These are phyloP conservation scores for Omphalea diandra DNA, from an alignment of 441 rosid genomes.

Conservation along the genomic window DNA sequence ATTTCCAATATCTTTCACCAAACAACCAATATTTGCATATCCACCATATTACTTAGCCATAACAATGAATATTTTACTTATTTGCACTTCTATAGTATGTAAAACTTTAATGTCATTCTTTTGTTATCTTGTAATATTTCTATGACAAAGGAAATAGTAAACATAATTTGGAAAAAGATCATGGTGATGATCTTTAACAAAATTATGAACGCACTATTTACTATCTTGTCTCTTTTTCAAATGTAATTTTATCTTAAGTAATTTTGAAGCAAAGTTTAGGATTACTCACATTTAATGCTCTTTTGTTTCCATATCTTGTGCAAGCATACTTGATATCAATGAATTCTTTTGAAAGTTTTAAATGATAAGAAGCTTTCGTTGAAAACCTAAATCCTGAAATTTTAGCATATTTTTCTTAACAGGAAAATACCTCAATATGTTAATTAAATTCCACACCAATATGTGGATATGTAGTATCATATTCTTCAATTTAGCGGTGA, in stretches of 20 bases:
- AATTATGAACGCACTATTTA: neutral
- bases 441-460: too few species aligned
- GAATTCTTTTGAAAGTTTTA: neutral
- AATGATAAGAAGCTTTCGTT: neutral
- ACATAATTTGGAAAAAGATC: neutral
- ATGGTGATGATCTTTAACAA: neutral
- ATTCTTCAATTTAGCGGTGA: too few species aligned
- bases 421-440: neutral
- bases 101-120: neutral
- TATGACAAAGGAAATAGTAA: neutral
- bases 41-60: neutral
- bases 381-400: neutral
- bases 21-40: neutral
- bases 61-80: neutral
- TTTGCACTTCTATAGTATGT: neutral
- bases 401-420: too few species aligned
- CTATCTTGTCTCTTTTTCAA: neutral
- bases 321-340: constrained; percentile 2
- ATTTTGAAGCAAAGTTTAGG: neutral
- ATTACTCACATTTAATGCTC: neutral
- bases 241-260: neutral
- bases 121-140: neutral
- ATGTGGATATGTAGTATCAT: too few species aligned
- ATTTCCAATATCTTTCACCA: neutral
- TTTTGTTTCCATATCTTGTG: neutral